Base-by-base conservation (phyloP, 1,284 basidiomycete genomes). In the Pseudozyma pruni region DNA sequence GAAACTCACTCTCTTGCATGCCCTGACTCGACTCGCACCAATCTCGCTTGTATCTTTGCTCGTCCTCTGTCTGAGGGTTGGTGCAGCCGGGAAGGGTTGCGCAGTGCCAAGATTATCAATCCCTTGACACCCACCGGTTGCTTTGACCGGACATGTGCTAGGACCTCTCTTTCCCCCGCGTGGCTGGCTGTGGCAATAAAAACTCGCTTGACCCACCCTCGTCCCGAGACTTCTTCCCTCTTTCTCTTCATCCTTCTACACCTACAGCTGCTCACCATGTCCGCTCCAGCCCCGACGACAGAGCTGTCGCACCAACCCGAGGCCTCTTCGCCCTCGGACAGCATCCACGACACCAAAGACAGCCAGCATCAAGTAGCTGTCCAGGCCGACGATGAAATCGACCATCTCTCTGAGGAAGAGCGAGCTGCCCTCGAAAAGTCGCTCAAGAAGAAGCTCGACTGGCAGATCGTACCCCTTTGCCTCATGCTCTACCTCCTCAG, bases 391-490 rank as follows among this genome's bases (percentile, higher is more conserved):
- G 61, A 64, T 40, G 61, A 53, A 19, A 53, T 68, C 38, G 49
- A 54, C 20, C 22, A 39, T 6, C 58, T 61, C 16, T 44, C 52
- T 13, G 33, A 40, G 14, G 57, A 67, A 16, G 50, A 68, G 38
- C 54, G 39, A 8, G 52, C 54, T 1, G 54, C 64, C 1, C 66
- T 59, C 34, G 67, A 76, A 37, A 70, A 64, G 59, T 51, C 56
- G 20, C 50, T 67, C 32, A 57, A 55, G 34, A 68, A 69, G 52
- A 81, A 81, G 63, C 58, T 80, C 25, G 78, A 81, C 34, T 42
- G 66, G 34, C 74, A 78, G 49, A 57, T 81, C 29, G 59, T 77
- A 4, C 74, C 76, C 2, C 52, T 79, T 14, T 75, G 70, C 27
- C 20, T 69, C 4, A 34, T 79, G 46, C 52, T 78, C 34, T 76